Conservation (phyloP, 2,329 filamentous ascomycete species). For the Thelonectria rubi region DNA sequence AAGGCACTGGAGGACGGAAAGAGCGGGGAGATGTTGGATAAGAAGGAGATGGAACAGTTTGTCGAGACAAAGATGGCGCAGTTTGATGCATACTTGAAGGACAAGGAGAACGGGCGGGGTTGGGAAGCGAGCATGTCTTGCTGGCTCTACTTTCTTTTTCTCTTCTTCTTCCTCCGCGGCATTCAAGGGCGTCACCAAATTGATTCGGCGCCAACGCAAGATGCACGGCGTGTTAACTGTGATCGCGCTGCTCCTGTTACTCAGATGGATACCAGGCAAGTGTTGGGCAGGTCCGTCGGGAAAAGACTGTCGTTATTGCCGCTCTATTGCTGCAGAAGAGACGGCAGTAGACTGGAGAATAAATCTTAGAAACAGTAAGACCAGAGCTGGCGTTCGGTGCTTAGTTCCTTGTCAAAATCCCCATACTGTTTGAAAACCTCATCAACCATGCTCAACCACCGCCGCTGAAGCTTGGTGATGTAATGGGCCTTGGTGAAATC, state of each 20-base stretch:
- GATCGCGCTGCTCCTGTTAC: too few species aligned
- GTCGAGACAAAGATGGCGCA: constrained; percentile 44
- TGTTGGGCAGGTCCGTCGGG: too few species aligned
- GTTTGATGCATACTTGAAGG: constrained; percentile 42
- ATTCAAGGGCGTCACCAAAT: too few species aligned
- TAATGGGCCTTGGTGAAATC: constrained; percentile 17
- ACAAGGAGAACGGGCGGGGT: constrained; percentile 16
- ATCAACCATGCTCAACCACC: neutral
- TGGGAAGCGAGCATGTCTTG: too few species aligned
- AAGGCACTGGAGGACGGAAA: constrained; percentile 37
- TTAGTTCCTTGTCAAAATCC: neutral
- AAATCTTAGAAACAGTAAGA: neutral
- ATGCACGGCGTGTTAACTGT: too few species aligned
- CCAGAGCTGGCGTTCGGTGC: neutral
- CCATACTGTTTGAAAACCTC: neutral
- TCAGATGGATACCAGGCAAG: too few species aligned
- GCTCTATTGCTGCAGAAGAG: too few species aligned
- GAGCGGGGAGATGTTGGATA: constrained; percentile 36
- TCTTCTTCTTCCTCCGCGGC: too few species aligned
- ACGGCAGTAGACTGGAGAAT: too few species aligned
- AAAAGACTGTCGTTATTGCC: too few species aligned
- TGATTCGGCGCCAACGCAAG: too few species aligned
- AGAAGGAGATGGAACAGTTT: constrained; percentile 41
- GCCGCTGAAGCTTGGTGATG: neutral
- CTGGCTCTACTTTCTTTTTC: too few species aligned